Evolutionary conservation across 2,329 filamentous ascomycete species (phyloP), one percentile per base, ranked within the genome.

Genomic region (Cladophialophora bantiana): DNA sequence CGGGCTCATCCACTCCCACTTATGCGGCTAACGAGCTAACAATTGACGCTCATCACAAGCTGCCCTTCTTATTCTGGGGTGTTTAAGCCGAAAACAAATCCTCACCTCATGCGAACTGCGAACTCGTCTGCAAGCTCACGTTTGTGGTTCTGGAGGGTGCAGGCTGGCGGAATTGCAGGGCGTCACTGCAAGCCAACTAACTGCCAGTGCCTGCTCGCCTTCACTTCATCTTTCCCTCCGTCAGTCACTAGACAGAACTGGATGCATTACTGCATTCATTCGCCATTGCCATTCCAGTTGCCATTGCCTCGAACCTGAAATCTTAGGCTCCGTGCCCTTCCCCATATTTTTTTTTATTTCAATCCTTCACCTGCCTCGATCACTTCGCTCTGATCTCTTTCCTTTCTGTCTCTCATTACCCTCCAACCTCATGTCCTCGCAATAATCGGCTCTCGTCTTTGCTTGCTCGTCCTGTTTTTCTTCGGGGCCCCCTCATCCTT

Each of bases 331-430:
- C 64, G 45, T 48, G 52, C 26, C 45, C 62, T 64, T 62, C 67
- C 65, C 67, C 69, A 69, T 71, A 68, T 48, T 62, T 62, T 62
- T 53, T 69, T 69, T 62, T 62, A 62, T 69, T 69, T 71, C 48
- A 65, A 58, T 53, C 55, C 59, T 65, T 31, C 62, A 68, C 59
- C 64, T 65, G 58, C 68, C 45, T 69, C 68, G 65, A 69, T 60
- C 66, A 68, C 63, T 48, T 54, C 36, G 53, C 34, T 62, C 54
- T 61, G 63, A 59, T 70, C 62, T 68, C 59, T 63, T 65, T 65
- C 60, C 67, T 66, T 65, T 61, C 42, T 61, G 70, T 71, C 59
- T 64, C 68, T 67, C 57, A 59, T 72, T 66, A 55, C 68, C 63
- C 61, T 60, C 66, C 57, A 65, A 63, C 59, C 59, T 59, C 59